Evolutionary conservation across 495 filamentous ascomycete genomes (phyloP), one percentile per base, ranked within the genome.

Genomic region (Paragyromitra xinjiangensis): DNA sequence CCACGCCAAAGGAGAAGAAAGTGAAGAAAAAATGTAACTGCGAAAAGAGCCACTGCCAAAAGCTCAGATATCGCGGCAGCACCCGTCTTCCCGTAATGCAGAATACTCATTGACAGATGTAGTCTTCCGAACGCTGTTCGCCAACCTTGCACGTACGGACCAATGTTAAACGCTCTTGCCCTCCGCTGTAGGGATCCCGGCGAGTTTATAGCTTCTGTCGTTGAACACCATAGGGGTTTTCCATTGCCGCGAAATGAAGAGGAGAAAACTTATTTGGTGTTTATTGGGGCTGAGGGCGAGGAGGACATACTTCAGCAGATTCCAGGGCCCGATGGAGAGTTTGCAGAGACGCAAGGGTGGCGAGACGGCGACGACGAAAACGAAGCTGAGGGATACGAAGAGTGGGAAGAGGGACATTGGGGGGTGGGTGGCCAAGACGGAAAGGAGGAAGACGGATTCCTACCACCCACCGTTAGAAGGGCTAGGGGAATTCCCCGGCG

Each of bases 121-220:
- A 53, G 29, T 14, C 19, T 29, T 9, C 16, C 16, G 44, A 16
- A 51, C 19, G 48, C 48, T n/a, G 29, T 11, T 56, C 26, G 26
- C 51, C 16, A 48, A 24, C 24, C 26, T 16, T 45, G 8, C 40
- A 44, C n/a, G 53, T 39, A 71, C 56, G 26, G 62, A 40, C n/a
- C 44, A 71, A 71, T 71, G 68, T 53, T 40, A 42, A 73, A 42
- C 34, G 63, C 73, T 29, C 73, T 75, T 58, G 69, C 61, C 51
- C 34, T 77, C 59, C 74, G 61, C 11, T 77, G 61, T 19, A 58
- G 66, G 22, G 26, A 61, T 22, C 74, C 69, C 9, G 26, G 61
- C 50, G 74, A 77, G 26, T 77, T 77, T 39, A 77, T 77, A 45
- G 51, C 74, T 19, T 77, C 74, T 22, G 48, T 77, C 22, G 51